Percentiles rank a stretch among this genome's conserved stretches.
Evolutionary conservation across 345 rosid species (phyloP).

Genomic region (Eucalyptus pauciflora): DNA sequence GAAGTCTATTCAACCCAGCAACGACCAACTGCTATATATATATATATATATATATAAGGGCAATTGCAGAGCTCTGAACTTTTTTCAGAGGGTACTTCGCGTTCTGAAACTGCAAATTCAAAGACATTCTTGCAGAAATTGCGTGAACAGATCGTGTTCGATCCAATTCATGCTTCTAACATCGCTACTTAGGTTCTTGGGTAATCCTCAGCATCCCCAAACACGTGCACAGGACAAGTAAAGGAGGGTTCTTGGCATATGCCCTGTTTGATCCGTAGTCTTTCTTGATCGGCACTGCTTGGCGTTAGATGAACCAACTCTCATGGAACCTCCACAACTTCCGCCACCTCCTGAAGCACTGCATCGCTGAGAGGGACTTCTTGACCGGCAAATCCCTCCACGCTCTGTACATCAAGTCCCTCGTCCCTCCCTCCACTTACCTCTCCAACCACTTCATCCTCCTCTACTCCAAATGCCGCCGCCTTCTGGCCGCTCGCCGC

Average conservation of each 20-base stretch:
- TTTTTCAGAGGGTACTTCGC: rapidly evolving
- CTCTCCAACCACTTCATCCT: slow-evolving; percentile 85
- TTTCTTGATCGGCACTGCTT: not conserved
- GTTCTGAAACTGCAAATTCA: not conserved
- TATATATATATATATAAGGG: not conserved
- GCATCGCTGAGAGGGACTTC: slow-evolving; percentile 43
- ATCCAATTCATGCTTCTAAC: not conserved
- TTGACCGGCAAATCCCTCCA: slow-evolving; percentile 61
- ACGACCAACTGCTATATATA: not conserved
- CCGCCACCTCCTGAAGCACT: slow-evolving; percentile 40
- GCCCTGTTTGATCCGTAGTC: not conserved
- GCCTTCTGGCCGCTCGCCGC: slow-evolving; percentile 30
- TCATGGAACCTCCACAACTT: slow-evolving; percentile 32
- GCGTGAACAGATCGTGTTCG: not conserved
- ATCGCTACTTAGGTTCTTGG: not conserved
- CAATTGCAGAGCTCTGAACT: not conserved
- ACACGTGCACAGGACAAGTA: not conserved
- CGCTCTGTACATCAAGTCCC: slow-evolving; percentile 52
- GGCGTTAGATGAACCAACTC: slow-evolving; percentile 34
- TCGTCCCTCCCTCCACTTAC: slow-evolving; percentile 57
- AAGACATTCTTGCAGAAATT: not conserved
- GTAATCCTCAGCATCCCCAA: not conserved
- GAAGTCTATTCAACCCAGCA: not conserved
- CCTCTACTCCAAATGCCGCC: slow-evolving; percentile 80
- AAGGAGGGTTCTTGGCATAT: not conserved